Conservation (phyloP, 2,329 filamentous ascomycete species). For the Beauveria bassiana region DNA sequence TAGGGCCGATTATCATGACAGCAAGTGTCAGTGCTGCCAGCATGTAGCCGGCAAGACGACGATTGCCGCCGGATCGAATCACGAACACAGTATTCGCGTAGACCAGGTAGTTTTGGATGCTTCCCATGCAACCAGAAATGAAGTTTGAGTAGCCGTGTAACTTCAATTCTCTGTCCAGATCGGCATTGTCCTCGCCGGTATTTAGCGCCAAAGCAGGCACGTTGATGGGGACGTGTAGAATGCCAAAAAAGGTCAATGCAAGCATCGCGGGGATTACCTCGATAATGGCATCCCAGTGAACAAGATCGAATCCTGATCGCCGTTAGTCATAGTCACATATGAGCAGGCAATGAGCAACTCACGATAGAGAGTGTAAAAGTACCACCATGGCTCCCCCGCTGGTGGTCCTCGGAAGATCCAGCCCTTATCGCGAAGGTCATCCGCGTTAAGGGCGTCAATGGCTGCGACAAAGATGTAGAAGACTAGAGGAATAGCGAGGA, state of each 20-base stretch:
- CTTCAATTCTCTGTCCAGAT: constrained; percentile 84
- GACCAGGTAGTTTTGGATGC: constrained; percentile 93
- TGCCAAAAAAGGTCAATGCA: constrained; percentile 92
- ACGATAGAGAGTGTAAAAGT: constrained; percentile 95
- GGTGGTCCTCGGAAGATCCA: constrained; percentile 91
- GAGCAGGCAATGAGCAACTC: constrained; percentile 28
- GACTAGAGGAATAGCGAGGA: constrained; percentile 65
- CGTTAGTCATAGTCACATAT: constrained; percentile 15
- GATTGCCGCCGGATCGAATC: constrained; percentile 85
- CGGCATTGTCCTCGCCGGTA: constrained; percentile 83
- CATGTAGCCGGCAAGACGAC: constrained; percentile 75
- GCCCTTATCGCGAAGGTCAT: constrained; percentile 60
- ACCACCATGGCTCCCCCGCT: constrained; percentile 86
- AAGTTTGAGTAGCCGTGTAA: constrained; percentile 92
- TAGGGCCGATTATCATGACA: constrained; percentile 78
- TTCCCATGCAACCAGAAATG: constrained; percentile 76
- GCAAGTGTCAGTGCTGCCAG: constrained; percentile 73
- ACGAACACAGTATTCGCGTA: constrained; percentile 98
- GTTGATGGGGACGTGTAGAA: constrained; percentile 96
- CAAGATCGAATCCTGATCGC: constrained; percentile 61
- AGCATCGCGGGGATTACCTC: constrained; percentile 91
- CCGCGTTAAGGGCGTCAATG: constrained; percentile 59
- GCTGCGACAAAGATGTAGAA: constrained; percentile 73
- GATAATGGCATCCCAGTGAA: constrained; percentile 76
- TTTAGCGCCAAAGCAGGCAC: constrained; percentile 88